Base-by-base conservation (phyloP, 768 basidiomycete species). In the Gelatoporia subvermispora region DNA sequence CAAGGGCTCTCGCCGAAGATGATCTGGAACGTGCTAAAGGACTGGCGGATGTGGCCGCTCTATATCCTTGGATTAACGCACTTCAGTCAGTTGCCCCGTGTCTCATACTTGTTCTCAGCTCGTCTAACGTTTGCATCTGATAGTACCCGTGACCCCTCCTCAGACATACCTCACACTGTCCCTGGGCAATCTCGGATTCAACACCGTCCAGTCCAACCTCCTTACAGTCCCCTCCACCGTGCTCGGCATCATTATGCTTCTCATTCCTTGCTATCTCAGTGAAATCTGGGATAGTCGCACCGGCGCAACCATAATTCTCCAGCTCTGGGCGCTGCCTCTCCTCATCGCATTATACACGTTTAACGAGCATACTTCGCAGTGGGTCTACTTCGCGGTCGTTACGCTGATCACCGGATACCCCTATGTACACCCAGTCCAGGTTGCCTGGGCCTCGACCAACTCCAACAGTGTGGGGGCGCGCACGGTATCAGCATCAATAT, bases 1-100 rank as follows among this genome's bases (percentile, higher is more conserved):
- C 67, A 86, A 65, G 83, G 80, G 11, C 66, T 86, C 4, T 67
- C 68, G 4, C 40, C 71, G 8, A 62, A 55, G 50, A 76, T 74
- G 66, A 73, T 85, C 22, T 77, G 68, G 62, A 57, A 68, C 22
- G 74, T 79, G 11, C 49, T 84, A 17, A 66, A 64, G 17, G 84
- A 86, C 56, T 85, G 77, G 74, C 68, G 75, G 44, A 63, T 85
- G 55, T 85, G 84, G 83, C 83, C 84, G 0, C 51, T 85, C 31
- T 86, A 86, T 54, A 63, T 71, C 21, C 69, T 84, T 22, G 78
- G 81, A 3, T 59, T 81, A 23, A 62, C 69, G 11, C 78, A 78
- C 57, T 72, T 78, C 72, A 74, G 77, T 78, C 54, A 31, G 71
- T 63, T 21, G 13, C 39, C 8, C n/a, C n/a, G n/a, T n/a, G 43